These are phyloP conservation scores for Fusarium longipes DNA, from an alignment of 2,329 filamentous ascomycete species.

Conservation along the genomic window DNA sequence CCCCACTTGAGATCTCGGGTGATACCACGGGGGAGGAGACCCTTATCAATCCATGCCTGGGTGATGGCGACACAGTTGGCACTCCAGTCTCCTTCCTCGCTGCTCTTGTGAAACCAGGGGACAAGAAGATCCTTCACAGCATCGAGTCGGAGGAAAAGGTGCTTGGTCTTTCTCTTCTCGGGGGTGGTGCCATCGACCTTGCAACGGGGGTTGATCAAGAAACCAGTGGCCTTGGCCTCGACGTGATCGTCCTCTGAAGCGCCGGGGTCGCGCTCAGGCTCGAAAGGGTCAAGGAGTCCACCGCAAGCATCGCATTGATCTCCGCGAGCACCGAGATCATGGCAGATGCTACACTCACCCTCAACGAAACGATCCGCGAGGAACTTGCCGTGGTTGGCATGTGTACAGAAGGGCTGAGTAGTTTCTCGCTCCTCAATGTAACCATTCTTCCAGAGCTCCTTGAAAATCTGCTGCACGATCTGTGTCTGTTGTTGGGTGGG, in stretches of 20 bases:
- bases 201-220: slow-evolving; percentile 84
- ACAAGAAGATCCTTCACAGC: slow-evolving; percentile 81
- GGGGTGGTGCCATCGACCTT: slow-evolving; percentile 90
- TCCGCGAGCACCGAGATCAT: slow-evolving; percentile 76
- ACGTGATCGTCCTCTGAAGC: slow-evolving; percentile 49
- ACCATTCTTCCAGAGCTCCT: slow-evolving; percentile 86
- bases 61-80: slow-evolving; percentile 81
- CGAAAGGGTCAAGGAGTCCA: slow-evolving; percentile 75
- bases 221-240: slow-evolving; percentile 56
- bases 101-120: slow-evolving; percentile 80
- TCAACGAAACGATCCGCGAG: slow-evolving; percentile 89
- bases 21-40: slow-evolving; percentile 87
- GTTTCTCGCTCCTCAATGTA: slow-evolving; percentile 89
- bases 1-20: slow-evolving; percentile 95
- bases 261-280: slow-evolving; percentile 59
- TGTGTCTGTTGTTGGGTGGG: slow-evolving; percentile 89
- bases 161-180: slow-evolving; percentile 84
- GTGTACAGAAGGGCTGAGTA: slow-evolving; percentile 84
- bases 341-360: slow-evolving; percentile 80
- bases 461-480: slow-evolving; percentile 93
- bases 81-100: slow-evolving; percentile 80
- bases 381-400: slow-evolving; percentile 77
- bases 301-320: slow-evolving; percentile 83
- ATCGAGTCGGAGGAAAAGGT: slow-evolving; percentile 89
- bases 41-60: slow-evolving; percentile 83